Base-by-base conservation (phyloP, 2,329 filamentous ascomycete species). In the Fusarium nodosum region DNA sequence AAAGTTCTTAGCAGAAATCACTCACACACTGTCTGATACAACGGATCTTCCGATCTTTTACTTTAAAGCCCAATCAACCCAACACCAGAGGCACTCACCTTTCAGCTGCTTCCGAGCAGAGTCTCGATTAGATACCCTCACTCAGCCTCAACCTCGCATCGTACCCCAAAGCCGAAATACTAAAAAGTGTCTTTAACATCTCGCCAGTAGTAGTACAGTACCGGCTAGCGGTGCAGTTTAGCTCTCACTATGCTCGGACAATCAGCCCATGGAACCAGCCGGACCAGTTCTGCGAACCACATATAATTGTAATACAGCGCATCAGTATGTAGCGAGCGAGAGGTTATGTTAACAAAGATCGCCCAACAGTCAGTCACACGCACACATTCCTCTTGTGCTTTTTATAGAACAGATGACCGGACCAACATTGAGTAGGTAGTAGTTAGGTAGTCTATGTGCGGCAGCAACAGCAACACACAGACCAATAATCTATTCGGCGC, bases 401-500 rank as follows among this genome's bases (percentile, higher is more conserved):
- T 69, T 67, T 69, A 69, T 69, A 69, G 66, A 67, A 63, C 44
- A 22, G 31, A 22, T 28, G 30, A 58, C 42, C 39, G 30, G 53
- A 24, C 36, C 50, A 44, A 53, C 44, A 22, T 28, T 28, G 20
- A 52, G n/a, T 36, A 39, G 36, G n/a, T 36, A 39, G 36, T 12
- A 30, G n/a, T n/a, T n/a, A n/a, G n/a, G n/a, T n/a, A n/a, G 28
- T 30, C 10, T 30, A 39, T 46, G 13, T 46, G 34, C 22, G 22
- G 41, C 22, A 36, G 34, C 18, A 39, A 39, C 8, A 18, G 8
- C 64, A 44, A 59, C 44, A 45, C 51, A 62, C 50, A 44, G 39
- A 24, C 45, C 52, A 61, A 42, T 50, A 22, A 28, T n/a, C 5
- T 36, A 28, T 38, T 55, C 20, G 26, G 33, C 28, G 28, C 53